A percentile compares a stretch with the other conserved stretches of the same genome.
Conservation (phyloP, 257 asterid species). For the Nyctanthes arbortristis region DNA sequence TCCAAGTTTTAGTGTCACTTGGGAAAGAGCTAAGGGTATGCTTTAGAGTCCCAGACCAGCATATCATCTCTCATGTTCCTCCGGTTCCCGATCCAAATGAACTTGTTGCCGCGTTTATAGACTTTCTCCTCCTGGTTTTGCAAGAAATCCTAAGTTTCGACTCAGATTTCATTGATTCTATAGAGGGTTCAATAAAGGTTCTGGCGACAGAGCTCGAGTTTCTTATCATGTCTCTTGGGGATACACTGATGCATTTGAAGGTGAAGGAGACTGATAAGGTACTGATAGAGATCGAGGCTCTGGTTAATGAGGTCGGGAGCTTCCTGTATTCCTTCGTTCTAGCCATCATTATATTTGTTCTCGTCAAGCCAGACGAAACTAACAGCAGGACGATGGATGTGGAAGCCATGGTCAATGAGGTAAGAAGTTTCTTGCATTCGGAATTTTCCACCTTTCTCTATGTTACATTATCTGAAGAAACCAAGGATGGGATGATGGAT, state of each 20-base stretch:
- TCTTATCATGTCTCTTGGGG: conserved; percentile 24
- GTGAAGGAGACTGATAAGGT: conserved; percentile 2
- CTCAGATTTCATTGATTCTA: background rate
- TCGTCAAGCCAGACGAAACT: too few relatives aligned
- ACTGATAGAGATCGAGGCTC: conserved; percentile 1
- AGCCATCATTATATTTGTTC: too few relatives aligned
- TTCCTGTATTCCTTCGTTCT: too few relatives aligned
- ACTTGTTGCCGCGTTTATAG: conserved; percentile 21
- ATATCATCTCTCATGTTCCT: too few relatives aligned
- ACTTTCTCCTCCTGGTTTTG: conserved; percentile 24
- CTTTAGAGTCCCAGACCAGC: conserved; percentile 7
- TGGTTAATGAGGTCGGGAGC: conserved; percentile 20
- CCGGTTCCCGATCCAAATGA: conserved; percentile 15
- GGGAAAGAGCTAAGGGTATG: conserved; percentile 5
- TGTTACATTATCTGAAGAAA: too few relatives aligned
- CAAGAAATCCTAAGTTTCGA: conserved; percentile 15
- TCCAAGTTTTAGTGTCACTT: conserved; percentile 13
- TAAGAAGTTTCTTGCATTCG: conserved; percentile 1
- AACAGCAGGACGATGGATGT: too few relatives aligned
- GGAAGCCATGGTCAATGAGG: background rate
- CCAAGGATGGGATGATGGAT: too few relatives aligned
- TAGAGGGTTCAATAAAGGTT: conserved; percentile 6
- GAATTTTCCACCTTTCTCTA: conserved; percentile 25
- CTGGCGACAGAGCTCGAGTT: conserved; percentile 18
- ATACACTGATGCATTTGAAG: conserved; percentile 16